Conservation (phyloP, 768 basidiomycete species). For the Trametes cingulata region DNA sequence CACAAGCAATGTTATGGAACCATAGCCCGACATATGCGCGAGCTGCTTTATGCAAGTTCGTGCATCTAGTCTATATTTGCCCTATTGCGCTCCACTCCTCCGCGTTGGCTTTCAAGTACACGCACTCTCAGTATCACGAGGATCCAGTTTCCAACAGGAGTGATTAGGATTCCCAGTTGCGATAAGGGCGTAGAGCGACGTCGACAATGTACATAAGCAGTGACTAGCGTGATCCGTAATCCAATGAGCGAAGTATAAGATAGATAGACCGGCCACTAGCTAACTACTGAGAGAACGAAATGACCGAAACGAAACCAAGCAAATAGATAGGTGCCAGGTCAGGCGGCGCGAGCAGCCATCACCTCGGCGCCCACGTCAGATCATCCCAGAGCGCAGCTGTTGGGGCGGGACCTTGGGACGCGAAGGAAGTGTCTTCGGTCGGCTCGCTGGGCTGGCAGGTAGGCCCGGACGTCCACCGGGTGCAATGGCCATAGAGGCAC, state of each 20-base stretch:
- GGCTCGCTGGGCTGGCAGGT: constrained; percentile 15
- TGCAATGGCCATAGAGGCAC: neutral
- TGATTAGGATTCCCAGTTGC: neutral
- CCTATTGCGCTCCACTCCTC: no score
- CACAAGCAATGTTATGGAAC: constrained; percentile 4
- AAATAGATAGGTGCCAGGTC: constrained; percentile 10
- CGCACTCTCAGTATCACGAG: neutral
- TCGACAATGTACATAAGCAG: constrained; percentile 7
- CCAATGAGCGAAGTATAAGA: constrained; percentile 19
- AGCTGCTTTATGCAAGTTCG: no score
- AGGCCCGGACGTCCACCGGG: constrained; percentile 1
- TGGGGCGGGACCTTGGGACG: constrained; percentile 19
- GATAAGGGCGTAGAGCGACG: neutral
- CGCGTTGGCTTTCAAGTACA: no score
- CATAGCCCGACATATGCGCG: neutral
- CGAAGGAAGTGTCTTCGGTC: constrained; percentile 12
- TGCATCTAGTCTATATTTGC: no score
- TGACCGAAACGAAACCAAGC: constrained; percentile 2
- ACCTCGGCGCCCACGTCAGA: constrained; percentile 2
- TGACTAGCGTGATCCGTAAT: neutral
- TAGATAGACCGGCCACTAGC: constrained; percentile 13
- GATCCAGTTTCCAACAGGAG: constrained; percentile 3
- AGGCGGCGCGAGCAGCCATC: neutral
- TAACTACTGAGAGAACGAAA: constrained; percentile 6
- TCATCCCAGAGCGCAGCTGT: constrained; percentile 22